Conservation (phyloP, 2,329 filamentous ascomycete species). For the Chaetomium olivaceum region DNA sequence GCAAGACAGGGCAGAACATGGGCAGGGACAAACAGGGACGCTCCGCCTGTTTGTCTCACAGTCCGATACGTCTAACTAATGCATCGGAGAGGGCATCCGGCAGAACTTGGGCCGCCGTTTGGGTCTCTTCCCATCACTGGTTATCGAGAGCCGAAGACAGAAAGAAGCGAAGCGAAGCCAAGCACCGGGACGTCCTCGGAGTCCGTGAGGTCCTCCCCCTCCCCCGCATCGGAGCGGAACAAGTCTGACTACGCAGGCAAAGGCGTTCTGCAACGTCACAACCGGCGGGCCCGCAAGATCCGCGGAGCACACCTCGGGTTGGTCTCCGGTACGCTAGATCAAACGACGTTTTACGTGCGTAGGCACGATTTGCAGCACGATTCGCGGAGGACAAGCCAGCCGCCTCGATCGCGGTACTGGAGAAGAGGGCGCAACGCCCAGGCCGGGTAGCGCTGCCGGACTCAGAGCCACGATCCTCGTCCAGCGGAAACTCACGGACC, state of each 20-base stretch:
- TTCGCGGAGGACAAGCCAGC: neutral
- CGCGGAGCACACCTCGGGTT: neutral
- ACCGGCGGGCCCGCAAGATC: neutral
- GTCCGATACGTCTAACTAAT: neutral
- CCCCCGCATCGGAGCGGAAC: neutral
- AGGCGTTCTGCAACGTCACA: neutral
- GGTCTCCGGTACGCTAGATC: neutral
- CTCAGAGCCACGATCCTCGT: constrained; percentile 4
- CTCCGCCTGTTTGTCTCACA: neutral
- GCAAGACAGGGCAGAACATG: neutral
- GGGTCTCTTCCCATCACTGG: neutral
- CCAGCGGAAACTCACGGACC: constrained; percentile 4
- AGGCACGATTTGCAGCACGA: too few species aligned
- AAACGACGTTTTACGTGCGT: neutral
- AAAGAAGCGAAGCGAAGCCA: neutral
- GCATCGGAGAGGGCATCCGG: neutral
- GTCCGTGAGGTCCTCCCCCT: neutral
- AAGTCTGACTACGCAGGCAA: neutral
- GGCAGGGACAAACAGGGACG: neutral
- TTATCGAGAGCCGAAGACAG: neutral
- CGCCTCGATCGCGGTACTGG: neutral
- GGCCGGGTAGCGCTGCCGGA: constrained; percentile 3
- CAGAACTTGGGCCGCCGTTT: neutral
- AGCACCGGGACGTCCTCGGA: neutral
- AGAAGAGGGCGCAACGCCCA: neutral